Conservation (phyloP, 345 rosid genomes). For the Citrus sp. region DNA sequence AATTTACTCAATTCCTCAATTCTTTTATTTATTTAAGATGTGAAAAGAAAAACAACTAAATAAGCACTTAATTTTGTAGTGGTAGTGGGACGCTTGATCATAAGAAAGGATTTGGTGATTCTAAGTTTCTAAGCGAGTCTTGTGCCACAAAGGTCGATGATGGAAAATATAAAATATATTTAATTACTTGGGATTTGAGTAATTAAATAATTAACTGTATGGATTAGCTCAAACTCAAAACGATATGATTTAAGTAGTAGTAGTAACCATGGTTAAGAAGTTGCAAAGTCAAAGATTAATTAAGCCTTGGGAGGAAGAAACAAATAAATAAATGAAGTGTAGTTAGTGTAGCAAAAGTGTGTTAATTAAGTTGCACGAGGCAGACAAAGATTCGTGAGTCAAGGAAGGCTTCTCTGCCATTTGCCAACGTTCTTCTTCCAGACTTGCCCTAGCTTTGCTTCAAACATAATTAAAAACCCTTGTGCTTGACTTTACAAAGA, state of each 20-base stretch:
- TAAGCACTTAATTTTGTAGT: too few species aligned
- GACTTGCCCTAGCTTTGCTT: neutral
- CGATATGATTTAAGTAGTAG: neutral
- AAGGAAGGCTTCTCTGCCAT: constrained; percentile 35
- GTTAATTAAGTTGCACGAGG: constrained; percentile 51
- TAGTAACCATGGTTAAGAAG: constrained; percentile 12
- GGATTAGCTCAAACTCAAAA: neutral
- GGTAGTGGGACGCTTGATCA: too few species aligned
- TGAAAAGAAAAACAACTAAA: too few species aligned
- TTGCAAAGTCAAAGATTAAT: constrained; percentile 18
- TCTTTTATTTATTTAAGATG: too few species aligned
- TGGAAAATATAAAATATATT: neutral
- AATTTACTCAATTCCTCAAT: too few species aligned
- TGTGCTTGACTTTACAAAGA: neutral
- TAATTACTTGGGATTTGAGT: constrained; percentile 35
- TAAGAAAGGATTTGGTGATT: too few species aligned
- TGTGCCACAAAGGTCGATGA: constrained; percentile 31
- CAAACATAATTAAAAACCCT: neutral
- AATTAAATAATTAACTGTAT: neutral
- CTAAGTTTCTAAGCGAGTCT: too few species aligned
- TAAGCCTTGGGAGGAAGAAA: neutral
- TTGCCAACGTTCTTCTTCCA: too few species aligned
- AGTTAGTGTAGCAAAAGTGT: neutral
- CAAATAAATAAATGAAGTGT: neutral
- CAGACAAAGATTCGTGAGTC: constrained; percentile 89